Evolutionary conservation across 306 rosid species (phyloP).

Genomic region (Quercus ilex): DNA sequence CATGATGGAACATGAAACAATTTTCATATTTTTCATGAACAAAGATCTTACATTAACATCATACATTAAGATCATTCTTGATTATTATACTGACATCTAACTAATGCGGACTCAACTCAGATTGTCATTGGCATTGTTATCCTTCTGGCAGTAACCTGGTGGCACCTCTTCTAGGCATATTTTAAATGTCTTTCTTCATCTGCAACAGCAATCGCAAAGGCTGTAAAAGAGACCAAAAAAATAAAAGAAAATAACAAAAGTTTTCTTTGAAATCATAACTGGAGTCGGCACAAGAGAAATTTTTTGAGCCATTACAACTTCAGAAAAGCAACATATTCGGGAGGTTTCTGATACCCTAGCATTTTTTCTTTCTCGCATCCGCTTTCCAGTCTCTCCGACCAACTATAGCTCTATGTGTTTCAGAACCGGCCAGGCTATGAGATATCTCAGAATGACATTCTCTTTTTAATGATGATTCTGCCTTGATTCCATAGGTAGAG

Average conservation of each 20-base stretch:
- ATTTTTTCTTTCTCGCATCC: constrained; percentile 79
- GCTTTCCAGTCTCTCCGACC: constrained; percentile 90
- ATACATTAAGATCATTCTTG: not conserved
- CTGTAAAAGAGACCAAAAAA: constrained; percentile 21
- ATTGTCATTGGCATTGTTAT: not conserved
- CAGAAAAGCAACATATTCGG: not conserved
- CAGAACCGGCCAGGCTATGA: constrained; percentile 16
- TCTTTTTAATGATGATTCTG: constrained; percentile 27
- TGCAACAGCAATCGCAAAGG: constrained; percentile 24
- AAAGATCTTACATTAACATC: not conserved
- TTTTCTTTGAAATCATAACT: not conserved
- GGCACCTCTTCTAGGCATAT: constrained; percentile 10
- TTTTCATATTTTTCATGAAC: not conserved
- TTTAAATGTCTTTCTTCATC: constrained; percentile 11
- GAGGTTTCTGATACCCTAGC: constrained; percentile 27
- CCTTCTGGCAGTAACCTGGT: not conserved
- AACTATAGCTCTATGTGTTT: constrained; percentile 34
- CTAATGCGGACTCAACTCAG: not conserved
- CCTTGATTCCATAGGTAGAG: constrained; percentile 26
- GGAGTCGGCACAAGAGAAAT: not conserved
- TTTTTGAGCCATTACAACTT: not conserved
- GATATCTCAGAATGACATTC: constrained; percentile 33
- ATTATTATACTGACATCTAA: not conserved
- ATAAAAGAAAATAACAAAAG: not conserved
- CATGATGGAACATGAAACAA: not conserved